Conservation (phyloP, 208 protist species). For the Leishmania guyanensis region DNA sequence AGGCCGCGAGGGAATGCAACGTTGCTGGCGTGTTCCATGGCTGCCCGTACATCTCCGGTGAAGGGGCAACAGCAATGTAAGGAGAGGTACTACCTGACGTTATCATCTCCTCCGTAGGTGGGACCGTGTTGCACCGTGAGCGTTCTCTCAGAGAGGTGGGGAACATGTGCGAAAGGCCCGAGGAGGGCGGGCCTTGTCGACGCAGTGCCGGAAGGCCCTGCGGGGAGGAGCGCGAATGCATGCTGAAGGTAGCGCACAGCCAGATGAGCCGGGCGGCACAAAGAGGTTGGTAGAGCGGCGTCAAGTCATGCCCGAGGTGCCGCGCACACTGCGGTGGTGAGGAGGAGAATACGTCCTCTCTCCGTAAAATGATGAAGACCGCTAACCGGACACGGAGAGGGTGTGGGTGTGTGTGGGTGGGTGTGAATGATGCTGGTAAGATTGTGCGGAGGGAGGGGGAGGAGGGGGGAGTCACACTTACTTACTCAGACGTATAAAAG, state of each 20-base stretch:
- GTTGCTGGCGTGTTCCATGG: slow-evolving; percentile 24
- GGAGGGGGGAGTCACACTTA: neutral
- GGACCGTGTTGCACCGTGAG: neutral
- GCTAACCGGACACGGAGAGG: no score
- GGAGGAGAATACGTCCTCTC: neutral
- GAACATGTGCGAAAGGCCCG: neutral
- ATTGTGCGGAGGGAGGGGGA: no score
- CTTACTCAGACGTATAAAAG: neutral
- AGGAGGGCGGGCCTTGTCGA: neutral
- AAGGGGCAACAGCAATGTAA: neutral
- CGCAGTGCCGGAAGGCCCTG: slow-evolving; percentile 5
- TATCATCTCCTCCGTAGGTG: neutral
- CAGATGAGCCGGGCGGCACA: neutral
- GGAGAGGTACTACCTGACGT: neutral
- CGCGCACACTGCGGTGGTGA: neutral
- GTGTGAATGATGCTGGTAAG: no score
- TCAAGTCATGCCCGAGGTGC: neutral
- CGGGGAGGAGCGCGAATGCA: slow-evolving; percentile 4
- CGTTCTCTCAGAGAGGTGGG: neutral
- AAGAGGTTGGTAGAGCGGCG: neutral
- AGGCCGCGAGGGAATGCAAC: slow-evolving; percentile 9
- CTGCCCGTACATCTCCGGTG: slow-evolving; percentile 10
- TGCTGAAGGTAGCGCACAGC: neutral
- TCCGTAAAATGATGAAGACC: no score
- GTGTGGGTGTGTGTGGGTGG: neutral